Evolutionary conservation across 352 stramenopile genomes (phyloP), one percentile per base, ranked within the genome.

Genomic region (Pythium pyrilobum): DNA sequence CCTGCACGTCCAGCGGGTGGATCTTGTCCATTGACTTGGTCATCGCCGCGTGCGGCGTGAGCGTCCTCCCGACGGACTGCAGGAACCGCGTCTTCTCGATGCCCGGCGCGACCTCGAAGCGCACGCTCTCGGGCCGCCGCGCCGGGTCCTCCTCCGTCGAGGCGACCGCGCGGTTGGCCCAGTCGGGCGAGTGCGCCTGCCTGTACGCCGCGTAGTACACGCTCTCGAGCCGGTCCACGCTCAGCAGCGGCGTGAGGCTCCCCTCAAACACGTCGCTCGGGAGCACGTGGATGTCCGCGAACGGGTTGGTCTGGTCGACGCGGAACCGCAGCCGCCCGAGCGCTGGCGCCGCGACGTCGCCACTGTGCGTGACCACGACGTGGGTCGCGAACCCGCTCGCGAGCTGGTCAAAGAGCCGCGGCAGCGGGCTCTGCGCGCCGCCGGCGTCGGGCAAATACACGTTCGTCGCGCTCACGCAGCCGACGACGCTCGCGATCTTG

Each of bases 401-500:
- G 39, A 89, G 62, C 66, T 92, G 81, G 39, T 89, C 81, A 21
- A 86, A 88, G 0, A 92, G 54, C 51, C 74, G 81, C 0, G 77
- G 81, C 9, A 87, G 74, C 21, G 77, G 59, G 38, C 38, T 54
- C 57, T 85, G 63, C 1, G 66, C 38, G 7, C 34, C 38, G 8
- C 72, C 29, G 9, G 62, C 24, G 38, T 89, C 76, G 0, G 79
- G 76, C 11, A 74, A 28, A n/a, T 85, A 86, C 25, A 74, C 58
- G 39, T 84, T 84, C 5, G 62, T 73, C 3, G 75, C 74, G 39
- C 56, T 78, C 24, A 89, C 56, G 18, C 73, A 85, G 11, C 63
- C 63, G 18, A 82, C 79, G 1, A 87, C 25, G 11, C 70, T 60
- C 5, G 74, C 69, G 3, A 90, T 63, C 18, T 78, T 84, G 32